Evolutionary conservation across 2,329 filamentous ascomycete genomes (phyloP), one percentile per base, ranked within the genome.

Genomic region (Neonectria faginata): DNA sequence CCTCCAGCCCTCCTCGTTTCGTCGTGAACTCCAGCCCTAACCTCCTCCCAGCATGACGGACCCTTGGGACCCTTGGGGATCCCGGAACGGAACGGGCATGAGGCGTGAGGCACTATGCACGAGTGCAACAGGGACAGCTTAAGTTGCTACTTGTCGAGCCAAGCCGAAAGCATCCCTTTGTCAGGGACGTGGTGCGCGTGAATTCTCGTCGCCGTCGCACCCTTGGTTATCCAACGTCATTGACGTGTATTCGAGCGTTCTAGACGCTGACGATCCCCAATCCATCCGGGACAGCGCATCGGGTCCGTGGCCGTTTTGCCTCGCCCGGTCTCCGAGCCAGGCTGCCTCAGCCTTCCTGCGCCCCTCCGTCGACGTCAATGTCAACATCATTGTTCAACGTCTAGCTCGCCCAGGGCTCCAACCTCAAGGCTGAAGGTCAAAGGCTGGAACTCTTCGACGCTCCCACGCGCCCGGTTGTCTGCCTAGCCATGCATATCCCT

Each of bases 191-290:
- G 29, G 22, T 22, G 12, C 47, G 22, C 62, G 52, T 45, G 52
- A 60, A 53, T 57, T 57, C 29, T 36, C 48, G 47, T 12, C 47
- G 16, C 45, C 36, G 14, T 63, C 48, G 25, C 25, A 25, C 25
- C 25, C 6, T 25, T 50, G 20, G 57, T 64, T 59, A 42, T 62
- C 62, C 56, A 50, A 41, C 70, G 56, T 72, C 64, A 67, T 61
- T 73, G 71, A 73, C 71, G 71, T 72, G 68, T 22, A 52, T 56
- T 65, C 33, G 71, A 62, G 68, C 70, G 71, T 73, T 73, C 71
- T 73, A 73, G 71, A 72, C 62, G 62, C 68, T 63, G 64, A 56
- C 57, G 68, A 67, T 62, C 67, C 44, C 61, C 59, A 61, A 63
- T 57, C 61, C 65, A 52, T 55, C 33, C 31, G 27, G 29, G 16